Evolutionary conservation across 768 basidiomycete species (phyloP).

Genomic region (Trametes sanguinea): DNA sequence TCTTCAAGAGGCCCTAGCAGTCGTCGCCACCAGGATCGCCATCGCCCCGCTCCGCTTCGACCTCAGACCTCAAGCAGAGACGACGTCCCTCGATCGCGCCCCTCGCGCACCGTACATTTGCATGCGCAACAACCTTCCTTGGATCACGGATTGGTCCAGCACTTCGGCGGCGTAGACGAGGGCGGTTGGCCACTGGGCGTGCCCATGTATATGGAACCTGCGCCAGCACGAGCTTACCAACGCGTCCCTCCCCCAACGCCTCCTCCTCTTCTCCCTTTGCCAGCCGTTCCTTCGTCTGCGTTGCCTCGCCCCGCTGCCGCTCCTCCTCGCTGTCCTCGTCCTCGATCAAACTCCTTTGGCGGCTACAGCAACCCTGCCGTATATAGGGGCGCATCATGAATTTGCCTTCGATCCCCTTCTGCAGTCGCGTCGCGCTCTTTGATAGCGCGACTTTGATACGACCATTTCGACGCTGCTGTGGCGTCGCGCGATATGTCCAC

Average conservation of each 20-base stretch:
- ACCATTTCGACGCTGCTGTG: neutral
- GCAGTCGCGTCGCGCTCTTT: neutral
- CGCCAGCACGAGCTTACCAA: neutral
- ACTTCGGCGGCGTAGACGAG: neutral
- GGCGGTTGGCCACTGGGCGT: neutral
- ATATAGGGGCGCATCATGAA: no score
- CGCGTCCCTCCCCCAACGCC: neutral
- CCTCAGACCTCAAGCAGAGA: neutral
- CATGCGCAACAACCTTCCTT: neutral
- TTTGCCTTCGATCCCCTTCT: neutral
- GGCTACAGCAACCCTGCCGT: neutral
- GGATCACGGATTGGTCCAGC: neutral
- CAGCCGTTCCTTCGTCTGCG: neutral
- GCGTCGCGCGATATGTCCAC: slow-evolving; percentile 4
- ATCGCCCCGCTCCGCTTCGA: neutral
- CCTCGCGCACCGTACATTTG: neutral
- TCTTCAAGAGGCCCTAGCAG: no score
- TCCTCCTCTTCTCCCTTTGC: neutral
- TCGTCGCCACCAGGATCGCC: neutral
- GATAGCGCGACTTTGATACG: neutral
- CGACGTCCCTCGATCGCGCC: no score
- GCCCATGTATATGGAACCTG: neutral
- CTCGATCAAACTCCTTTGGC: slow-evolving; percentile 10
- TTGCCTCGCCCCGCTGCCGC: neutral
- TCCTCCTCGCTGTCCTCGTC: neutral